Base-by-base conservation (phyloP, 768 basidiomycete genomes). In the Mycena polygramma region DNA sequence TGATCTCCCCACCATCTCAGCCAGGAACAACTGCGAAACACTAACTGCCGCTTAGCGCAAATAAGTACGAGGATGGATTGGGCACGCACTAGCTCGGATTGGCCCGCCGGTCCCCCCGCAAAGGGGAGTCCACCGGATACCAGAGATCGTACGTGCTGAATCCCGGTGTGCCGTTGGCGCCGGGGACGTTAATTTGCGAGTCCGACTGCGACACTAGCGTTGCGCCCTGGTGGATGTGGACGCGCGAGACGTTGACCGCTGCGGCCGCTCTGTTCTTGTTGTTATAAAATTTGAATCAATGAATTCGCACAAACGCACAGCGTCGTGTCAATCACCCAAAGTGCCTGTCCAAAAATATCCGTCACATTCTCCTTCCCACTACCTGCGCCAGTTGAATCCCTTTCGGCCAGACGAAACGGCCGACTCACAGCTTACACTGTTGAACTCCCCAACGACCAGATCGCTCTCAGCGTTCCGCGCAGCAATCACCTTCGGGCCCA, bases 331-430 rank as follows among this genome's bases (percentile, higher is more conserved):
- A 65, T 62, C 22, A 66, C 59, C 61, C 39, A 66, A 11, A 81
- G 70, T 0, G 79, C 79, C 59, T 80, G 79, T 22, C 78, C 81
- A 53, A 79, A 82, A 4, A 79, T 80, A 57, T 82, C 73, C 22
- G 80, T 79, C 26, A 82, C 79, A 58, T 80, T 80, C 57, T 78
- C 58, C 64, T 80, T 80, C 6, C 81, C 80, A 24, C 79, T 80
- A 70, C 81, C 81, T 15, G 75, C 75, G 13, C 78, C 74, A n/a
- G 24, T 52, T 15, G 30, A 26, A 15, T 52, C 22, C 22, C 15
- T 46, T 49, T n/a, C 20, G 48, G 14, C 15, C n/a, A 49, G 11
- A 49, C 20, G n/a, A 49, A n/a, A 49, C 39, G 48, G 6, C 20
- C n/a, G 48, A 26, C 51, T 30, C 13, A 52, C 51, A 30, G 24